phyloP scores from a whole-genome alignment of 768 basidiomycete genomes.

The Leccinum pellstonianum region DNA sequence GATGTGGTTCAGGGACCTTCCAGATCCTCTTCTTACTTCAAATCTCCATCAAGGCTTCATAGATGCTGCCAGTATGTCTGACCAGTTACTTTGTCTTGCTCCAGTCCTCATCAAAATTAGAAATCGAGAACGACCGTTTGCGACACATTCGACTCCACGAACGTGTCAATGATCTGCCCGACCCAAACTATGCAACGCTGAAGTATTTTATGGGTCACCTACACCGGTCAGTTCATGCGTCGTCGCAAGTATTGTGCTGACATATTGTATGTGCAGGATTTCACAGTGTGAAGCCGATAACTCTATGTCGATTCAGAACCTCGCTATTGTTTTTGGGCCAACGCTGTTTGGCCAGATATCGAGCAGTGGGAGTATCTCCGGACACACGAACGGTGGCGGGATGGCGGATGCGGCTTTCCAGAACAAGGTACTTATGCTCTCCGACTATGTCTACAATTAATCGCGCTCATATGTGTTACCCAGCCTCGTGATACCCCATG shows the following conservation, averaged over 20 bases:
- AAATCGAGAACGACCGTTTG: conserved; percentile 90
- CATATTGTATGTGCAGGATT: conserved; percentile 51
- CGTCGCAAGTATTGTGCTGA: conserved; percentile 8
- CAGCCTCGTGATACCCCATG: conserved; percentile 28
- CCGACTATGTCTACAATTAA: background rate
- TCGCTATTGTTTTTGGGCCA: conserved; percentile 95
- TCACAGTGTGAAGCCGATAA: conserved; percentile 73
- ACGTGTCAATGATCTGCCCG: conserved; percentile 95
- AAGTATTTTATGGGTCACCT: conserved; percentile 96
- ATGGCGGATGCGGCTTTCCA: conserved; percentile 73
- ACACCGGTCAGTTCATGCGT: conserved; percentile 57
- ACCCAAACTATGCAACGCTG: conserved; percentile 97
- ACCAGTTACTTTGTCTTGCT: background rate
- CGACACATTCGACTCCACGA: conserved; percentile 96
- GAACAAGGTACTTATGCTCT: conserved; percentile 51
- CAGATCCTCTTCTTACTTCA: conserved; percentile 87
- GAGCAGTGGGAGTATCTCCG: conserved; percentile 40
- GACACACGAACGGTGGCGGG: conserved; percentile 47
- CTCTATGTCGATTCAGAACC: conserved; percentile 89
- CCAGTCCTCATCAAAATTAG: conserved; percentile 36
- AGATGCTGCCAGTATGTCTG: no score
- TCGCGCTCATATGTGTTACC: conserved; percentile 24
- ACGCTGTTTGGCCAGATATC: conserved; percentile 83
- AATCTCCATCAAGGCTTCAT: conserved; percentile 88
- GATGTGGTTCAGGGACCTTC: conserved; percentile 93